phyloP scores from a whole-genome alignment of 2,329 filamentous ascomycete species.

The Ambrosiella beaveri region DNA sequence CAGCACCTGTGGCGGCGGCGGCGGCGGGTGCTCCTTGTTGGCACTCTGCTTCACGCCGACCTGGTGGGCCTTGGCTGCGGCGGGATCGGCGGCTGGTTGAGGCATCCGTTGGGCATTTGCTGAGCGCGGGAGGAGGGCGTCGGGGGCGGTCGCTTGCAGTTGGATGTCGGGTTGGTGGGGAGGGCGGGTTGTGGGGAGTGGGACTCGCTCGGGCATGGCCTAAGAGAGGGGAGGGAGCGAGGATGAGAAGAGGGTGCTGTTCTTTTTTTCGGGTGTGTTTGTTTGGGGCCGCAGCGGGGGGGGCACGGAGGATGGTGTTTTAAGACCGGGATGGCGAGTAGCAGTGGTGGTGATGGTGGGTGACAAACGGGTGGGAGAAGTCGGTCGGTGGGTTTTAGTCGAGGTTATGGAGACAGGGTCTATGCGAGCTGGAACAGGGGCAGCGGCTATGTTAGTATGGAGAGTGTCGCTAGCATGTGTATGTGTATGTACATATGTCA shows the following conservation, averaged over 20 bases:
- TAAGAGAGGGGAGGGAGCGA: neutral
- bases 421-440: neutral
- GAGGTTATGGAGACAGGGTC: too few species aligned
- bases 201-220: constrained; percentile 12
- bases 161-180: constrained; percentile 2
- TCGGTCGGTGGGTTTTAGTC: too few species aligned
- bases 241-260: neutral
- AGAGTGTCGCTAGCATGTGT: too few species aligned
- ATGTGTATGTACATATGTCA: too few species aligned
- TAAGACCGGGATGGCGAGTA: too few species aligned
- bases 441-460: neutral
- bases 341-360: neutral
- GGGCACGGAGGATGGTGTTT: too few species aligned
- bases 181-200: constrained; percentile 8
- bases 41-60: constrained; percentile 32
- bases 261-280: neutral
- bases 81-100: constrained; percentile 17
- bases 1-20: constrained; percentile 40
- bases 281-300: neutral
- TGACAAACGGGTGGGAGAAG: neutral
- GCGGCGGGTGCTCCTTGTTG: constrained; percentile 49
- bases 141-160: constrained; percentile 20
- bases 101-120: constrained; percentile 41
- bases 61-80: constrained; percentile 30
- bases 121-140: constrained; percentile 48